Percentiles rank a stretch among this genome's conserved stretches.
phyloP scores from a whole-genome alignment of 257 asterid genomes.

The Oldenlandia corymbosa region DNA sequence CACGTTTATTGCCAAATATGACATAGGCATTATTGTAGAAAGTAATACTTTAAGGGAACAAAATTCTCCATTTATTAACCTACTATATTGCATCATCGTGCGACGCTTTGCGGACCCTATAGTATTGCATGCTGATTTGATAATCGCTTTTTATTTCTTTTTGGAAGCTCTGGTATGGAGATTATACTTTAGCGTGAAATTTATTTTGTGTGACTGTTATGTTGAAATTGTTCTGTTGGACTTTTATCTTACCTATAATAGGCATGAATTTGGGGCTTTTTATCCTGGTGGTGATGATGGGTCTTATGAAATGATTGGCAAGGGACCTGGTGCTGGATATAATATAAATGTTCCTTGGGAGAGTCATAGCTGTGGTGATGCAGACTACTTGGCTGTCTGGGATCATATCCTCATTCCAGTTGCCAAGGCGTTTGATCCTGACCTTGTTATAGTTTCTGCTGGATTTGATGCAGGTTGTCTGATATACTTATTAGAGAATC shows the following conservation, averaged over 20 bases:
- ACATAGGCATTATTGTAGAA: too few relatives aligned
- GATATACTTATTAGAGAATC: constrained; percentile 1
- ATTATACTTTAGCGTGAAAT: too few relatives aligned
- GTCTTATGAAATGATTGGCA: constrained; percentile 74
- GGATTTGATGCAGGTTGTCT: constrained; percentile 96
- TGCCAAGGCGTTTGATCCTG: constrained; percentile 83
- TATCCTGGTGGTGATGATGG: constrained; percentile 81
- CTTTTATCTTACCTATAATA: constrained; percentile 24
- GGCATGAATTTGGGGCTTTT: constrained; percentile 72
- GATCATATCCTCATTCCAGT: constrained; percentile 82
- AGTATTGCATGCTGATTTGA: too few relatives aligned
- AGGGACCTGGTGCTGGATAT: constrained; percentile 79
- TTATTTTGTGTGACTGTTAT: constrained; percentile 1
- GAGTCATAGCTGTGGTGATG: constrained; percentile 74
- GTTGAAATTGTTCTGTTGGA: constrained; percentile 4
- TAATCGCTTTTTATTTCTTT: too few relatives aligned
- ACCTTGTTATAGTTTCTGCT: constrained; percentile 74
- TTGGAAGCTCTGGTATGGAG: too few relatives aligned
- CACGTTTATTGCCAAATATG: too few relatives aligned
- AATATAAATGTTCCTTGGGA: constrained; percentile 98
- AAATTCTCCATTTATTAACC: too few relatives aligned
- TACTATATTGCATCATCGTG: too few relatives aligned
- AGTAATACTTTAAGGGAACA: too few relatives aligned
- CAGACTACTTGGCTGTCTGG: constrained; percentile 96
- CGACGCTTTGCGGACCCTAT: too few relatives aligned